Percentiles rank a stretch among this genome's conserved stretches.
Conservation (phyloP, 2,329 filamentous ascomycete species). For the Trichoderma citrinoviride region DNA sequence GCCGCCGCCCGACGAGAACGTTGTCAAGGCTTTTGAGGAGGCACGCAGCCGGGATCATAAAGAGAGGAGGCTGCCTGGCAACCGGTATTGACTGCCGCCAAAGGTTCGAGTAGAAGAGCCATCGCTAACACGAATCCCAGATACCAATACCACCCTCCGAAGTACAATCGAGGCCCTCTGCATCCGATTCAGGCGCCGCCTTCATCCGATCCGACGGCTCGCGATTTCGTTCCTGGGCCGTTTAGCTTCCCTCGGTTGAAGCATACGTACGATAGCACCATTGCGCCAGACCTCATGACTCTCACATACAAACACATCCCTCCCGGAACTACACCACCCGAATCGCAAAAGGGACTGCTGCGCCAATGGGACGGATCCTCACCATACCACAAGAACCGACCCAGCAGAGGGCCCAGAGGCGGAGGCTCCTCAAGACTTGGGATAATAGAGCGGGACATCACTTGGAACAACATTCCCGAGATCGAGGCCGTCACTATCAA, state of each 20-base stretch:
- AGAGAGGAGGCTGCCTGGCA: constrained; percentile 44
- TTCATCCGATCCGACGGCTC: constrained; percentile 80
- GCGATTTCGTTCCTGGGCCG: constrained; percentile 84
- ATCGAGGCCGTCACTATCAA: constrained; percentile 80
- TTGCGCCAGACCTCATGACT: constrained; percentile 83
- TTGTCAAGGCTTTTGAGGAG: constrained; percentile 42
- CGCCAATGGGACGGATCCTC: constrained; percentile 86
- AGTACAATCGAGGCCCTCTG: constrained; percentile 89
- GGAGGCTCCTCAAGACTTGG: constrained; percentile 61
- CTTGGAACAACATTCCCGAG: constrained; percentile 81
- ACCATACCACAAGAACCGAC: constrained; percentile 91
- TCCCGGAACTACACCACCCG: constrained; percentile 63
- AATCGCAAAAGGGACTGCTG: constrained; percentile 59
- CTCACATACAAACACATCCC: constrained; percentile 84
- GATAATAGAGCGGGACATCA: constrained; percentile 69
- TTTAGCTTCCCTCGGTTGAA: constrained; percentile 84
- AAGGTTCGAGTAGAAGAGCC: background rate
- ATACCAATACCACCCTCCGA: constrained; percentile 92
- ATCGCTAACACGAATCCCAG: constrained; percentile 43
- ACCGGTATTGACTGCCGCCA: constrained; percentile 40
- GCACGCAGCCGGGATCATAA: constrained; percentile 37
- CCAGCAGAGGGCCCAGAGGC: constrained; percentile 79
- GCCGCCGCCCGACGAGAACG: constrained; percentile 40
- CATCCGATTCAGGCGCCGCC: constrained; percentile 91
- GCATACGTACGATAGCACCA: constrained; percentile 84